phyloP scores from a whole-genome alignment of 148 eudicot species.

The Heliamphora exappendiculata region DNA sequence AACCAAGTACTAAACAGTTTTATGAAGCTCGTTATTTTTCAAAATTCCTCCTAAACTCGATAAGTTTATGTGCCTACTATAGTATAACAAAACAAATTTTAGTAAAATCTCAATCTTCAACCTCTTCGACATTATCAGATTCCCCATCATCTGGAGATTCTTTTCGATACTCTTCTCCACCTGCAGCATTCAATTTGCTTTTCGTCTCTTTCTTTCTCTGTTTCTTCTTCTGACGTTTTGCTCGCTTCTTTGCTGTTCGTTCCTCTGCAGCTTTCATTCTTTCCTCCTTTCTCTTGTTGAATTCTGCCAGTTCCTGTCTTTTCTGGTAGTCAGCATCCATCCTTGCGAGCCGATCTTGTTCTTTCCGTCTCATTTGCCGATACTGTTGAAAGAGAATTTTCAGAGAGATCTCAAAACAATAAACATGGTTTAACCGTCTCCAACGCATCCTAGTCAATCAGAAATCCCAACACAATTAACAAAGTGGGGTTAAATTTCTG shows the following conservation, averaged over 20 bases:
- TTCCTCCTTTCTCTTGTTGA: constrained; percentile 64
- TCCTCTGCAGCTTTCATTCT: constrained; percentile 83
- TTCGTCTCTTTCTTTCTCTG: constrained; percentile 70
- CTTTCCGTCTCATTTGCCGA: constrained; percentile 63
- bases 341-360: constrained; percentile 85
- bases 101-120: constrained; percentile 2
- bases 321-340: constrained; percentile 79
- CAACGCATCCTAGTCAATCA: not conserved
- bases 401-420: not conserved
- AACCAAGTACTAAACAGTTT: not conserved
- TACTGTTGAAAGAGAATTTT: not conserved
- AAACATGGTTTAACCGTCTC: not conserved
- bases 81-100: not conserved
- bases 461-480: not conserved
- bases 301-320: constrained; percentile 77
- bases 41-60: not conserved
- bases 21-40: not conserved
- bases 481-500: not conserved
- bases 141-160: constrained; percentile 50
- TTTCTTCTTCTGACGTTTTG: constrained; percentile 85
- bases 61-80: not conserved
- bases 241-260: constrained; percentile 81
- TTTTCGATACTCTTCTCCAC: constrained; percentile 35
- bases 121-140: constrained; percentile 37
- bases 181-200: constrained; percentile 28